These are phyloP conservation scores for Umbelopsis vinacea DNA, from an alignment of 192 early-diverging fungal genomes.

Conservation along the genomic window DNA sequence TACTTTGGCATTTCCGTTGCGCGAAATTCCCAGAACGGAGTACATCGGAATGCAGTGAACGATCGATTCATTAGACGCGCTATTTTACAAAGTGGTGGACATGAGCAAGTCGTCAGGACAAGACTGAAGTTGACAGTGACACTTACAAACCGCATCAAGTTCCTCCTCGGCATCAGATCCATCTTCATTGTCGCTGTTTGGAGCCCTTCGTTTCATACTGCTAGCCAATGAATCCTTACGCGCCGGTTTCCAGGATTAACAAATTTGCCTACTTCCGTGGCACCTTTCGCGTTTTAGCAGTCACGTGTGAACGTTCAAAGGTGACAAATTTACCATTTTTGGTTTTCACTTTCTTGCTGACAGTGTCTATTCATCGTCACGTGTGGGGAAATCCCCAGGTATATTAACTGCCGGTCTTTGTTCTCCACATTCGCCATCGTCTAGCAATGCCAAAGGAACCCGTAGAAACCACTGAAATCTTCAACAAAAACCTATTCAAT, in stretches of 20 bases:
- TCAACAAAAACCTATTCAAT: conserved; percentile 37
- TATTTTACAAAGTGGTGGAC: not conserved
- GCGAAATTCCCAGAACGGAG: conserved; percentile 18
- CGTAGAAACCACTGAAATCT: conserved; percentile 39
- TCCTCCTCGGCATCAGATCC: not conserved
- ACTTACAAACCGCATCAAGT: conserved; percentile 21
- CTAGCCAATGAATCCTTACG: not conserved
- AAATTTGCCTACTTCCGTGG: too few species aligned
- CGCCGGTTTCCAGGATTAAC: not conserved
- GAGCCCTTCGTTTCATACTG: conserved; percentile 12
- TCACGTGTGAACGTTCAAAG: not conserved
- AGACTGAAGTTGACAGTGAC: not conserved
- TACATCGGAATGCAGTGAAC: conserved; percentile 1
- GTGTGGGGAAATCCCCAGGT: not conserved
- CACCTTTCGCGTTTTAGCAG: not conserved
- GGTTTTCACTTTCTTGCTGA: too few species aligned
- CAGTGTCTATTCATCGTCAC: not conserved
- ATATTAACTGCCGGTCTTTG: not conserved
- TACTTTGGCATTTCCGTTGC: conserved; percentile 5
- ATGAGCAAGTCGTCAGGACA: not conserved
- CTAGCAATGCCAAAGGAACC: conserved; percentile 2
- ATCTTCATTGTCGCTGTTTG: not conserved
- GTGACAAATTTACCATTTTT: too few species aligned
- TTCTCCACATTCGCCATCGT: not conserved
- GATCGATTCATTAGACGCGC: conserved; percentile 15